A percentile compares a stretch with the other conserved stretches of the same genome.
phyloP scores from a whole-genome alignment of 2,329 filamentous ascomycete genomes.

The Paecilomyces formosus region DNA sequence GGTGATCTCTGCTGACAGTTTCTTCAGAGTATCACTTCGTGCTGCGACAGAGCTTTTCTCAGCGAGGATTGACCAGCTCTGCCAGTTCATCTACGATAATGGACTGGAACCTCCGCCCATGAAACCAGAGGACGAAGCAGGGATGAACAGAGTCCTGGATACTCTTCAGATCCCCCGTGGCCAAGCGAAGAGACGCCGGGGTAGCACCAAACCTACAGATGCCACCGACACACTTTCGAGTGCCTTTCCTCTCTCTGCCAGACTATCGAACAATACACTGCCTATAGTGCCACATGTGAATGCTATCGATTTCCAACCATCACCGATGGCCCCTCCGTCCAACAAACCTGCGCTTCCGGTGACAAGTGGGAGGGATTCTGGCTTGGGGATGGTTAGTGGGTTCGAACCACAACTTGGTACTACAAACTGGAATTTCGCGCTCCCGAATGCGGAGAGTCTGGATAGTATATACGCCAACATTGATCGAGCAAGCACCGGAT shows the following conservation, averaged over 20 bases:
- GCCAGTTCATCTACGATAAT: conserved; percentile 35
- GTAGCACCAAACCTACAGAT: not conserved
- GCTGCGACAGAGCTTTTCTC: conserved; percentile 30
- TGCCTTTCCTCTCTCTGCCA: not conserved
- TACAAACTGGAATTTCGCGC: conserved; percentile 24
- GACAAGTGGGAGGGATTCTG: conserved; percentile 5
- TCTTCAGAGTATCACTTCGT: conserved; percentile 26
- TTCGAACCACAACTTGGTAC: conserved; percentile 16
- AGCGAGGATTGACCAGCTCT: conserved; percentile 29
- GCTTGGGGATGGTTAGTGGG: conserved; percentile 14
- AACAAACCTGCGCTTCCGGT: not conserved
- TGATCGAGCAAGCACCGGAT: conserved; percentile 11
- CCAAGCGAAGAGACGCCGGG: conserved; percentile 7
- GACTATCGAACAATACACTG: not conserved
- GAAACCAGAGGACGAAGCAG: conserved; percentile 29
- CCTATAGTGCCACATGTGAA: not conserved
- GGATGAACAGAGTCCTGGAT: conserved; percentile 31
- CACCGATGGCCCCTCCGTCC: not conserved
- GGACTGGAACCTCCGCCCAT: conserved; percentile 32
- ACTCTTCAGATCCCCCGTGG: conserved; percentile 26
- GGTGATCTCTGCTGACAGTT: conserved; percentile 3
- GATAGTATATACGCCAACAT: conserved; percentile 27
- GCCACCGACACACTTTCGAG: not conserved
- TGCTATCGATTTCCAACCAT: not conserved
- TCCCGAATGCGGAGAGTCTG: conserved; percentile 30